Evolutionary conservation across 2,329 filamentous ascomycete genomes (phyloP).

Genomic region (Talaromyces funiculosus): DNA sequence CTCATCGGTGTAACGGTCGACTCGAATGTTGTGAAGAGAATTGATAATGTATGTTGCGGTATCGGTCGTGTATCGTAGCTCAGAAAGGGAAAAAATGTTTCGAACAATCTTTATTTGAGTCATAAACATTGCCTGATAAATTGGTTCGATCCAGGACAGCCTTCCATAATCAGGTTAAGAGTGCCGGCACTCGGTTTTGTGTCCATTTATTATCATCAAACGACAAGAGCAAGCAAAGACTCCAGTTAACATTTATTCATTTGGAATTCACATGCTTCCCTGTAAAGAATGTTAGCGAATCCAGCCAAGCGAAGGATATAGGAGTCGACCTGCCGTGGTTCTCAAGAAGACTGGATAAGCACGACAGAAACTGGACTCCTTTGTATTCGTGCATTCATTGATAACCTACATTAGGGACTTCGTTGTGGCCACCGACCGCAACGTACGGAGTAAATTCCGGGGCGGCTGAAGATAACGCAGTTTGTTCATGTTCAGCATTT

Average conservation of each 20-base stretch:
- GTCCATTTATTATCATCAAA: slow-evolving; percentile 7
- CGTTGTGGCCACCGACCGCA: slow-evolving; percentile 24
- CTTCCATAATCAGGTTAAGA: slow-evolving; percentile 48
- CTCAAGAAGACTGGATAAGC: slow-evolving; percentile 24
- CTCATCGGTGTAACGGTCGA: background rate
- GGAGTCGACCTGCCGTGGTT: slow-evolving; percentile 11
- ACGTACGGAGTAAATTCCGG: slow-evolving; percentile 55
- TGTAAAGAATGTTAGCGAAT: background rate
- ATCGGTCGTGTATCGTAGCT: slow-evolving; percentile 6
- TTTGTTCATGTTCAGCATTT: slow-evolving; percentile 40
- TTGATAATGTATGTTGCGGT: background rate
- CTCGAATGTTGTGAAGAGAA: background rate
- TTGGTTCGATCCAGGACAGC: slow-evolving; percentile 26
- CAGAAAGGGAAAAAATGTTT: background rate
- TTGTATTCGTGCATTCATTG: slow-evolving; percentile 24
- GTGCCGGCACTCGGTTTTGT: slow-evolving; percentile 26
- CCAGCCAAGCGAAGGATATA: background rate
- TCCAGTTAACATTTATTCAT: background rate
- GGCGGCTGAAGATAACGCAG: slow-evolving; percentile 57
- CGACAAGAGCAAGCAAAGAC: slow-evolving; percentile 2
- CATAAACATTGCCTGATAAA: slow-evolving; percentile 36
- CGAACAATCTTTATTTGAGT: slow-evolving; percentile 36
- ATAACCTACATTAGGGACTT: slow-evolving; percentile 33
- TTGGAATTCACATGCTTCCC: slow-evolving; percentile 1
- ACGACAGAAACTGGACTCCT: slow-evolving; percentile 49